Evolutionary conservation across 2,329 filamentous ascomycete species (phyloP), one percentile per base, ranked within the genome.

Genomic region (Stagonosporopsis vannaccii): DNA sequence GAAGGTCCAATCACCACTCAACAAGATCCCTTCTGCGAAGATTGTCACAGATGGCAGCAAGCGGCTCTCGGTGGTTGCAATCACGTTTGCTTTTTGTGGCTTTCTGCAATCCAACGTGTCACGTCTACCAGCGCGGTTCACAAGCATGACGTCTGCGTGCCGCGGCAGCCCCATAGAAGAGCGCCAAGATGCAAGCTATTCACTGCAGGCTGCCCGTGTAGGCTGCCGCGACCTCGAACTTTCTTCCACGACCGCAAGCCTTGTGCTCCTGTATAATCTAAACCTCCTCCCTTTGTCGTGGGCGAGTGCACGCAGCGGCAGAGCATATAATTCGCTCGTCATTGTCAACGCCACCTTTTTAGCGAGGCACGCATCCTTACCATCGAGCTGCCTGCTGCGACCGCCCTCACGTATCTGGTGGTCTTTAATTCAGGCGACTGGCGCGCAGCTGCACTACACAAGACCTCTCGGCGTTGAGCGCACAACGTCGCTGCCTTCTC

Each of bases 301-400:
- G 25, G 25, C 19, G n/a, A 41, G 53, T 39, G 32, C 47, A 42
- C 36, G 23, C 26, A 28, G 39, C 47, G 47, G 42, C 53, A 22
- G 45, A 36, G 30, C 25, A 19, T 51, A 33, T 40, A 45, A 22
- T 49, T 44, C 17, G 44, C 6, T 45, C 49, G 39, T 49, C 55
- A 45, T 49, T 58, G 49, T 58, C 60, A 55, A 66, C 65, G 69
- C 70, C 70, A 71, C 70, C 70, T 65, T 67, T 67, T 70, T 72
- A 75, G 72, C 73, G 72, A 75, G 67, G 43, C 56, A 58, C 50
- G 41, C 61, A 60, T 66, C 61, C 56, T 60, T 51, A 61, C 57
- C 51, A 51, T 57, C 39, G 51, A 51, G 53, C 59, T 47, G 50
- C 56, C 44, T 59, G 46, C 60, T 56, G 53, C 53, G 53, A 56